phyloP scores from a whole-genome alignment of 371 early-diverging fungal genomes.

The Capillidium rhysosporum region DNA sequence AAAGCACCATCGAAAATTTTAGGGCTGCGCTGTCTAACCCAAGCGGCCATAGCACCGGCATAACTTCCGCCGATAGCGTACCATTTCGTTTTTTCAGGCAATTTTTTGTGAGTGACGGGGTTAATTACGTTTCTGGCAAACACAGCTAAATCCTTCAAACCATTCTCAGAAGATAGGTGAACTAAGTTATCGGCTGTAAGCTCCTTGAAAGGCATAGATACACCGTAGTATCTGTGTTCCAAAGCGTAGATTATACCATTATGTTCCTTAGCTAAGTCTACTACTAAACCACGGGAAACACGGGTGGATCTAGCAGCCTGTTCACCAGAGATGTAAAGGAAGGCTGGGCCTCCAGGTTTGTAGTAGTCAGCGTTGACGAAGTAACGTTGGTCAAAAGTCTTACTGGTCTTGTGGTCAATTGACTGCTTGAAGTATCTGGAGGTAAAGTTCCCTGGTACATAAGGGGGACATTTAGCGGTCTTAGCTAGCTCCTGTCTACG shows the following conservation, averaged over 20 bases:
- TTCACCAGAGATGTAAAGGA: constrained; percentile 31
- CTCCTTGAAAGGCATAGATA: constrained; percentile 23
- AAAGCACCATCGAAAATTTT: constrained; percentile 41
- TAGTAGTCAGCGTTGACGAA: constrained; percentile 40
- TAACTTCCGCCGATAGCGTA: constrained; percentile 49
- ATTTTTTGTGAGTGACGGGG: constrained; percentile 3
- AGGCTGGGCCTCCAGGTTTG: constrained; percentile 41
- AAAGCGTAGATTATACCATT: constrained; percentile 41
- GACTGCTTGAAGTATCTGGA: constrained; percentile 20
- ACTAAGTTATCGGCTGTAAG: constrained; percentile 12
- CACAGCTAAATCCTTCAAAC: constrained; percentile 35
- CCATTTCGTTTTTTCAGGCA: constrained; percentile 19
- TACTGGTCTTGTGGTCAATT: constrained; percentile 25
- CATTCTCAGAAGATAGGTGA: constrained; percentile 29
- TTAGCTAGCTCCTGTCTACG: too few relatives aligned
- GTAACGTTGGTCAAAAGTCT: constrained; percentile 30
- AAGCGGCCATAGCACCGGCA: constrained; percentile 46
- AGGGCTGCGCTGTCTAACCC: constrained; percentile 43
- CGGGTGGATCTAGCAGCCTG: constrained; percentile 13
- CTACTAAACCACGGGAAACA: constrained; percentile 10
- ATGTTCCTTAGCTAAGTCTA: constrained; percentile 30
- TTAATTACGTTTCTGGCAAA: constrained; percentile 20
- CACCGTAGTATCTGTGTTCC: constrained; percentile 59
- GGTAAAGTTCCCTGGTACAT: neutral
- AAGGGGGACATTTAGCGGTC: neutral